Base-by-base conservation (phyloP, 2,329 filamentous ascomycete genomes). In the Sporothrix inflata region DNA sequence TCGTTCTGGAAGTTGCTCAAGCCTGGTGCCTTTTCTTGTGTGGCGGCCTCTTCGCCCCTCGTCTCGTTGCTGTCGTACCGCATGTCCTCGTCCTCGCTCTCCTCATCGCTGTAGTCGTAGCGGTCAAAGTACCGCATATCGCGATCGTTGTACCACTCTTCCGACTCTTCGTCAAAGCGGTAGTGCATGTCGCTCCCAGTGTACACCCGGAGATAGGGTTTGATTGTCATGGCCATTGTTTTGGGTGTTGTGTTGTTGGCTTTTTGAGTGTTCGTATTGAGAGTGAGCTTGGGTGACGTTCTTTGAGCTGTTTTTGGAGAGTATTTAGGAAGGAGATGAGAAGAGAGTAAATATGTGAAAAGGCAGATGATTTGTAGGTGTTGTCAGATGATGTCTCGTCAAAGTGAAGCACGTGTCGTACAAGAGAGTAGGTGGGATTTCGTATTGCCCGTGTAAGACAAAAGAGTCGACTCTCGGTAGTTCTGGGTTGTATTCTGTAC, bases 51-150 rank as follows among this genome's bases (percentile, higher is more conserved):
- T 34, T 34, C 30, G 30, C 30, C 30, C 6, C 30, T 34, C 30
- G 30, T 34, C 30, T 34, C 30, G 6, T 34, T 34, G 21, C 49
- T 53, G 6, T 57, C 27, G 5, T 24, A 27, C 5, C 19, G 27
- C 7, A 42, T 24, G 9, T 42, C 34, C 34, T 45, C 60, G 1
- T 42, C 40, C 2, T 63, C 57, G 9, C 38, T 38, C 1, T 55
- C 55, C 60, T 65, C 60, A n/a, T 69, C 66, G 24, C 27, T 12
- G 42, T 66, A 47, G 63, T 66, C 63, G 24, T 66, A 66, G 42
- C 40, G 40, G 42, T 66, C 45, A 34, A 49, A 47, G 42, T 34
- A 66, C 24, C 45, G 42, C 24, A 49, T 47, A 24, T 49, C 63
- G 63, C 42, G 24, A 24, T n/a, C 63, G 14, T 30, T n/a, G 45